Conservation (phyloP, 2,329 filamentous ascomycete genomes). For the Leptographium wingfieldii region DNA sequence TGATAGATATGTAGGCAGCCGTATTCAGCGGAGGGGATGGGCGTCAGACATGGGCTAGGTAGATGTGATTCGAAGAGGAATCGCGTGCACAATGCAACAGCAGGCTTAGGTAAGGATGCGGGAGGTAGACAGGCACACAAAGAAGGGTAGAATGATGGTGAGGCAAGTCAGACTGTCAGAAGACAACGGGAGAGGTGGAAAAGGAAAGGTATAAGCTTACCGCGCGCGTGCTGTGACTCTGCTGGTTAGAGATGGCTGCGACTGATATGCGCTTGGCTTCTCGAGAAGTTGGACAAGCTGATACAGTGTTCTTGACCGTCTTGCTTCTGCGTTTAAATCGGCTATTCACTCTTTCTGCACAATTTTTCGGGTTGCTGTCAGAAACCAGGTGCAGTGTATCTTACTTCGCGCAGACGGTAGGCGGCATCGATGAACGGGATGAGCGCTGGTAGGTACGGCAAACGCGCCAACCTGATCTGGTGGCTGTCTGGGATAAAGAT, state of each 20-base stretch:
- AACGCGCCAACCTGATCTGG: slow-evolving; percentile 8
- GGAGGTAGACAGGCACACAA: background rate
- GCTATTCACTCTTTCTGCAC: background rate
- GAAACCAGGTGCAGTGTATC: background rate
- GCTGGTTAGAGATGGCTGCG: background rate
- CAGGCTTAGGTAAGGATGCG: background rate
- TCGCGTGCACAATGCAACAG: background rate
- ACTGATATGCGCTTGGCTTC: background rate
- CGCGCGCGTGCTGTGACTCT: background rate
- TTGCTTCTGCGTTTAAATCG: background rate
- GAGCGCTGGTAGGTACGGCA: background rate
- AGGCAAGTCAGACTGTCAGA: background rate
- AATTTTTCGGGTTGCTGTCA: background rate
- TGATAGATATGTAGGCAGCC: background rate
- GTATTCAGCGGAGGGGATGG: background rate
- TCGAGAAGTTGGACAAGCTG: background rate
- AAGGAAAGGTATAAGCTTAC: background rate
- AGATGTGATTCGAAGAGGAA: background rate
- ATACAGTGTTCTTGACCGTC: background rate
- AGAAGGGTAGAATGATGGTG: too few species aligned
- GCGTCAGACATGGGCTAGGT: background rate
- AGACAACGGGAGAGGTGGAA: background rate
- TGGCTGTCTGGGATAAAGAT: background rate
- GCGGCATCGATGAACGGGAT: background rate
- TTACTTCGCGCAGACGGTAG: background rate